A percentile compares a stretch with the other conserved stretches of the same genome.
These are phyloP conservation scores for Botrytis squamosa DNA, from an alignment of 2,329 filamentous ascomycete genomes.

Conservation along the genomic window DNA sequence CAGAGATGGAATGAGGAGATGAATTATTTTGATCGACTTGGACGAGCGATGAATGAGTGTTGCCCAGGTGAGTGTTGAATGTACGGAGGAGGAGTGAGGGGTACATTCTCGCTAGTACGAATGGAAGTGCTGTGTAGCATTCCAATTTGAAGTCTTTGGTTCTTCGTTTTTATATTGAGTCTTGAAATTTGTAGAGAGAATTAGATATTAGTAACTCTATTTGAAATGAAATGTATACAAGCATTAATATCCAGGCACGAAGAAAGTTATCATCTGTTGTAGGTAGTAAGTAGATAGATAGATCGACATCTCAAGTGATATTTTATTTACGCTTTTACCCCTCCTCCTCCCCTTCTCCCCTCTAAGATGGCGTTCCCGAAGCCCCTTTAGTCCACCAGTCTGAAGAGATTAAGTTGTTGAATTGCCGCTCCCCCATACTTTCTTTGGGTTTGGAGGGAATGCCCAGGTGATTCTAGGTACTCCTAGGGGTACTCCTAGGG, in stretches of 20 bases:
- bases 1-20: not conserved
- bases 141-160: not conserved
- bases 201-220: not conserved
- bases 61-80: not conserved
- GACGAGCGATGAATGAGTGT: not conserved
- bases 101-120: not conserved
- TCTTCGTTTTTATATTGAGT: not conserved
- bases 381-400: not conserved
- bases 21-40: not conserved
- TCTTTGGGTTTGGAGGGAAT: not conserved
- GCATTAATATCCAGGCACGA: not conserved
- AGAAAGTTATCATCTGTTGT: not conserved
- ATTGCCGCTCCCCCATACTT: not conserved
- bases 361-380: not conserved
- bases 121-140: not conserved
- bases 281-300: too few species aligned
- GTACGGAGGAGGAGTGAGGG: not conserved
- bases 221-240: not conserved
- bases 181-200: not conserved
- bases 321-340: not conserved
- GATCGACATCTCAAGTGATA: not conserved
- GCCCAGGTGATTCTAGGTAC: too few species aligned
- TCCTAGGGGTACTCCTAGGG: too few species aligned
- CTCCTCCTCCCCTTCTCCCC: not conserved
- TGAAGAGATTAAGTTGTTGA: not conserved